phyloP scores from a whole-genome alignment of 148 eudicot genomes.

The Pouteria glomerata region DNA sequence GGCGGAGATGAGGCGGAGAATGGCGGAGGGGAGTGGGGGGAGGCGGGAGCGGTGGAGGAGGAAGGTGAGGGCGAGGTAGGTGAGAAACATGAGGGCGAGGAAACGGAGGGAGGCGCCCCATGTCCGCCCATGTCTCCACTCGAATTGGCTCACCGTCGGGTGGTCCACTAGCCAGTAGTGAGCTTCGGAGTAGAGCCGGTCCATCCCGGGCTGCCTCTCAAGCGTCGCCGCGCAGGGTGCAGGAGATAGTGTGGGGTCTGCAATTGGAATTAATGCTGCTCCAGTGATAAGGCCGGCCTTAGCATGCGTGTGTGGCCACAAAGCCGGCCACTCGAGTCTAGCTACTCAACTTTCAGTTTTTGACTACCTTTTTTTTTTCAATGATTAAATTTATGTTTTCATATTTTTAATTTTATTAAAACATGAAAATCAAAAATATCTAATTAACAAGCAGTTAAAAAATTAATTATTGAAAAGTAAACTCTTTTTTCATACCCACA shows the following conservation, averaged over 20 bases:
- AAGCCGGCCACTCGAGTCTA: no score
- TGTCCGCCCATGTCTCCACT: constrained; percentile 39
- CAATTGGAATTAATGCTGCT: no score
- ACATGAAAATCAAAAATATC: no score
- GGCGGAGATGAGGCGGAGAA: constrained; percentile 49
- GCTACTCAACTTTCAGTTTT: no score
- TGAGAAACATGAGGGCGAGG: constrained; percentile 35
- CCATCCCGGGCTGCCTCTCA: constrained; percentile 3
- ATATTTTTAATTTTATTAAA: no score
- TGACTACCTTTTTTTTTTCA: no score
- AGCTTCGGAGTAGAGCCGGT: constrained; percentile 15
- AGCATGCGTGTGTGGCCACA: no score
- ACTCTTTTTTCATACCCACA: no score
- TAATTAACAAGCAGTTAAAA: no score
- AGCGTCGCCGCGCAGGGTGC: constrained; percentile 17
- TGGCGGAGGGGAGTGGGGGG: constrained; percentile 32
- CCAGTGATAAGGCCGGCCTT: no score
- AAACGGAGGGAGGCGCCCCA: constrained; percentile 39
- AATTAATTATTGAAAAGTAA: no score
- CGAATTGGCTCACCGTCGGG: constrained; percentile 47
- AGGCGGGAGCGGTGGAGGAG: constrained; percentile 25
- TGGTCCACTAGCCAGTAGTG: constrained; percentile 53
- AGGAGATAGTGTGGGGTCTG: background rate
- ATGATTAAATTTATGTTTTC: no score
- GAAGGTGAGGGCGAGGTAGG: constrained; percentile 60